Percentiles rank a stretch among this genome's conserved stretches.
Evolutionary conservation across 1,139 yeast genomes (phyloP).

Genomic region (Keqinozyma sinolaborantium): DNA sequence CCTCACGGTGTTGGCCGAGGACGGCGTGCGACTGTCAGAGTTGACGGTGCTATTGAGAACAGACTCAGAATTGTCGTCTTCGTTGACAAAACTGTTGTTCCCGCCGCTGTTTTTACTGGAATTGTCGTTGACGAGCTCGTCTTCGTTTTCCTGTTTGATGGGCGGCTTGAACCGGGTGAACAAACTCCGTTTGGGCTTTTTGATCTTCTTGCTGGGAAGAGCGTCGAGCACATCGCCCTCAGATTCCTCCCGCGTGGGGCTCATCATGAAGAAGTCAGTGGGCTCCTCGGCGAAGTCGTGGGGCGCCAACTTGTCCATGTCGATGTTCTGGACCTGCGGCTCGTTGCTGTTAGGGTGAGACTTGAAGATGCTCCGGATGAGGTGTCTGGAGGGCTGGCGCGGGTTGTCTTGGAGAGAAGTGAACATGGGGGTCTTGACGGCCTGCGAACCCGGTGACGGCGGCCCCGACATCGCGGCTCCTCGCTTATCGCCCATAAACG

Average conservation of each 20-base stretch:
- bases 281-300: conserved; percentile 2
- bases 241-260: conserved; percentile 20
- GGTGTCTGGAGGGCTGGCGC: conserved; percentile 28
- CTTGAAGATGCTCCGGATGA: conserved; percentile 42
- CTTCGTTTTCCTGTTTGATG: conserved; percentile 15
- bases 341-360: conserved; percentile 13
- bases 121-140: conserved; percentile 8
- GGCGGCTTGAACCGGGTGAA: conserved; percentile 43
- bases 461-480: conserved; percentile 18
- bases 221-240: conserved; percentile 15
- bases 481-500: conserved; percentile 41
- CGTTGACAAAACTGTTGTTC: conserved; percentile 7
- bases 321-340: not conserved
- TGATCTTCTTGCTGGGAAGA: conserved; percentile 22
- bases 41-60: conserved; percentile 7
- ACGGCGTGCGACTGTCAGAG: conserved; percentile 22
- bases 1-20: conserved; percentile 18
- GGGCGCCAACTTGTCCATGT: not conserved
- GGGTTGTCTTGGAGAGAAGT: conserved; percentile 10
- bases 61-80: conserved; percentile 5
- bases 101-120: conserved; percentile 9
- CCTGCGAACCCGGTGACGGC: conserved; percentile 16
- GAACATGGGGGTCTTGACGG: conserved; percentile 8
- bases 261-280: conserved; percentile 16
- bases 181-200: conserved; percentile 33